A percentile compares a stretch with the other conserved stretches of the same genome.
Evolutionary conservation across 169 alveolate species (phyloP).

Genomic region (Babesia microti): DNA sequence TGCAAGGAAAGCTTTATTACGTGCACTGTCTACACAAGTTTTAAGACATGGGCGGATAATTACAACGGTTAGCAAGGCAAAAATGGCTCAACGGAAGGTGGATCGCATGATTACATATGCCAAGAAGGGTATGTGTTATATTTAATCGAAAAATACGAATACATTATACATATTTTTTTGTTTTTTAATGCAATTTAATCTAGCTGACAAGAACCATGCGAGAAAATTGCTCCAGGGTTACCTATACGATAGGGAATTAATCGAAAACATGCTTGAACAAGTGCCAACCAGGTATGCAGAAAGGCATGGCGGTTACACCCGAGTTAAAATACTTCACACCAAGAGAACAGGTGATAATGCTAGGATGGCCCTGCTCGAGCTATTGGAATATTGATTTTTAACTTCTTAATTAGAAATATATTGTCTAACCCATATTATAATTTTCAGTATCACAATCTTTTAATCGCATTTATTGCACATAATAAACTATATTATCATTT

Average conservation of each 20-base stretch:
- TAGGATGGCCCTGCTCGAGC: constrained; percentile 42
- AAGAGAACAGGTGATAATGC: constrained; percentile 52
- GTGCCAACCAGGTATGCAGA: constrained; percentile 55
- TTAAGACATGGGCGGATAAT: constrained; percentile 59
- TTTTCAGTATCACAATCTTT: too few species aligned
- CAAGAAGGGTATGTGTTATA: constrained; percentile 43
- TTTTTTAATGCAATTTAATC: too few species aligned
- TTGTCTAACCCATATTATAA: too few species aligned
- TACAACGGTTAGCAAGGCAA: constrained; percentile 61
- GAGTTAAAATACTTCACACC: constrained; percentile 44
- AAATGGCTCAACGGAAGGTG: constrained; percentile 53
- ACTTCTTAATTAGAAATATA: too few species aligned
- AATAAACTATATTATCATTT: background rate
- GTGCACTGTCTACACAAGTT: constrained; percentile 62
- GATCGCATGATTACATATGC: constrained; percentile 62
- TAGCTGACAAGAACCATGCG: constrained; percentile 38
- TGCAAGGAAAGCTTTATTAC: constrained; percentile 53
- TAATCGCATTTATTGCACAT: too few species aligned
- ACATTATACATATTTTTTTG: too few species aligned
- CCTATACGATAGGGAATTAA: constrained; percentile 54
- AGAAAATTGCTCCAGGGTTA: constrained; percentile 48
- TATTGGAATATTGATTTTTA: constrained; percentile 19
- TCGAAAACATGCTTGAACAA: constrained; percentile 46
- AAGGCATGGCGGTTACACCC: constrained; percentile 62
- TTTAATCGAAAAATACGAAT: too few species aligned